Evolutionary conservation across 805 yeast genomes (phyloP), one percentile per base, ranked within the genome.

Genomic region (Schizosaccharomyces octosporus): DNA sequence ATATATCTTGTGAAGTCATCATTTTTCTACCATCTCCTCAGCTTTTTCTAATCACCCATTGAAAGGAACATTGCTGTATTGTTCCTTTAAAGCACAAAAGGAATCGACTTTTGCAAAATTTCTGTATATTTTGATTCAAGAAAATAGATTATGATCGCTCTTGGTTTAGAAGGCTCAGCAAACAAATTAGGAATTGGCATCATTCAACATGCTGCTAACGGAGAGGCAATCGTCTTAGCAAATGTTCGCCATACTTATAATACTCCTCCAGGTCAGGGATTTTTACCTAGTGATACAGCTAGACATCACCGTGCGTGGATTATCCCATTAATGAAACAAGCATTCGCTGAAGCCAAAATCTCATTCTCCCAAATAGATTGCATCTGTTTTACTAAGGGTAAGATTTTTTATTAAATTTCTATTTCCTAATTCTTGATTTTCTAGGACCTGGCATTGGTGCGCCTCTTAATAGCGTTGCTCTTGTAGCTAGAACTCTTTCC

Each of bases 371-470:
- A 73, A 7, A 65, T 74, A 39, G 75, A 74, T 63, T 74, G 77
- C 64, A 85, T 93, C 59, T 87, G 95, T 70, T 93, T 93, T 70
- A 93, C 98, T 1, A 41, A 43, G 9, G 61, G 60, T 58, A 55
- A 3, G 21, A 15, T 29, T 21, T 19, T 7, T n/a, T n/a, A 29
- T 27, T 27, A 24, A n/a, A 9, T n/a, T 24, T 27, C 9, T 19
- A 3, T 29, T 29, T 29, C 1, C 29, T 29, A 32, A n/a, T 55
- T 31, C 3, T 24, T 29, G 2, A 55, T 32, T 3, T 5, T 55
- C 94, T 85, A 72, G 98, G 98, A 4, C 99, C 98, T 0, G 99
- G 99, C 0, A 93, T 93, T 97, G 99, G 99, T 2, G 97, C 97
- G 0, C 99, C 99, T 0, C 73, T 93, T 61, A 95, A 93, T 67